Conservation (phyloP, 2,329 filamentous ascomycete genomes). For the Proliferodiscus dingleyae region DNA sequence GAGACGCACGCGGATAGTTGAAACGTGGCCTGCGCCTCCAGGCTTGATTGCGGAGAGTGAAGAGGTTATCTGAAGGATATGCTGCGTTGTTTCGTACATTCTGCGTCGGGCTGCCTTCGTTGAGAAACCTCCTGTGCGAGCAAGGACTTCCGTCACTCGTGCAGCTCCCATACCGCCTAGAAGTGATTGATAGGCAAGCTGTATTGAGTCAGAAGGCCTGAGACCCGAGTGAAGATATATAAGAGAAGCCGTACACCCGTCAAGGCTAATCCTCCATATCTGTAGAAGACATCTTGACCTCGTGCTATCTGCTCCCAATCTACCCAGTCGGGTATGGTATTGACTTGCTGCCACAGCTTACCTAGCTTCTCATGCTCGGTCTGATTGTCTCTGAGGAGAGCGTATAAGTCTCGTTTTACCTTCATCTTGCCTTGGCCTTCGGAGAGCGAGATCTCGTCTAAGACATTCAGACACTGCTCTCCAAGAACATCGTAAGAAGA, state of each 20-base stretch:
- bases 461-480: slow-evolving; percentile 57
- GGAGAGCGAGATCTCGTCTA: slow-evolving; percentile 57
- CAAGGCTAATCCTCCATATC: slow-evolving; percentile 64
- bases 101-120: slow-evolving; percentile 61
- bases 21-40: slow-evolving; percentile 59
- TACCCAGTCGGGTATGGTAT: slow-evolving; percentile 67
- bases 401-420: slow-evolving; percentile 53
- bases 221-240: no score
- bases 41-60: slow-evolving; percentile 62
- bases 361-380: slow-evolving; percentile 48
- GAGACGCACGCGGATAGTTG: slow-evolving; percentile 62
- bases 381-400: slow-evolving; percentile 54
- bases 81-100: slow-evolving; percentile 69
- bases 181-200: slow-evolving; percentile 52
- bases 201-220: no score
- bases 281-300: slow-evolving; percentile 73
- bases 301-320: slow-evolving; percentile 71
- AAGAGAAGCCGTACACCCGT: slow-evolving; percentile 53
- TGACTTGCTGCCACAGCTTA: slow-evolving; percentile 61
- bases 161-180: slow-evolving; percentile 69
- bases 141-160: slow-evolving; percentile 68
- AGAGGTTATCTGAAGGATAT: slow-evolving; percentile 66
- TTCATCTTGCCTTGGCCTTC: slow-evolving; percentile 23
- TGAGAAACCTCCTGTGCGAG: slow-evolving; percentile 69
- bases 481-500: slow-evolving; percentile 65